A percentile compares a stretch with the other conserved stretches of the same genome.
Evolutionary conservation across 306 rosid genomes (phyloP).

Genomic region (Inga laurina): DNA sequence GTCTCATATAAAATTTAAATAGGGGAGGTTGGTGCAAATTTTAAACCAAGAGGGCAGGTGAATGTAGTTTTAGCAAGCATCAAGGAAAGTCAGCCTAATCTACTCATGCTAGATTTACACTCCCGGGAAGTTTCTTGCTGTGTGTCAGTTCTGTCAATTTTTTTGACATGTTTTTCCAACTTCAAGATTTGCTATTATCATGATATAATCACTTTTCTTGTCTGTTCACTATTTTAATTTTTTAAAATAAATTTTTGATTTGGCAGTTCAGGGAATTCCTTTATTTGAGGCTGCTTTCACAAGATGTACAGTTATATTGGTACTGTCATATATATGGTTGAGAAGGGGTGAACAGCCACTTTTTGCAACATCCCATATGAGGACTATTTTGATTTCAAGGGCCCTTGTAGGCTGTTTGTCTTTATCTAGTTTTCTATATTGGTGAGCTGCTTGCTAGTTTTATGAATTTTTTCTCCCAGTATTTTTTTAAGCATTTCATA

Average conservation of each 20-base stretch:
- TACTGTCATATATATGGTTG: constrained; percentile 74
- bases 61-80: not conserved
- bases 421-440: constrained; percentile 69
- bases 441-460: constrained; percentile 45
- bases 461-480: not conserved
- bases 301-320: constrained; percentile 63
- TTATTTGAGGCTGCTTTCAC: constrained; percentile 75
- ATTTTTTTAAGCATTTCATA: constrained; percentile 14
- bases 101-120: not conserved
- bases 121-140: not conserved
- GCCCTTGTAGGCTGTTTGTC: constrained; percentile 47
- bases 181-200: constrained; percentile 7
- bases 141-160: not conserved
- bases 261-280: constrained; percentile 84
- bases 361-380: constrained; percentile 53
- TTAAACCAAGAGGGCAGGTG: not conserved
- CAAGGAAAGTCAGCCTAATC: not conserved
- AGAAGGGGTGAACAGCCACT: constrained; percentile 69
- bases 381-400: constrained; percentile 68
- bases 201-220: not conserved
- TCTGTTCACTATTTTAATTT: constrained; percentile 20
- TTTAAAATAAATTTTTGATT: constrained; percentile 35
- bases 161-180: not conserved
- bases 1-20: not conserved
- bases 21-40: not conserved